Base-by-base conservation (phyloP, 129 eudicot genomes). In the Saussurea involucrata region DNA sequence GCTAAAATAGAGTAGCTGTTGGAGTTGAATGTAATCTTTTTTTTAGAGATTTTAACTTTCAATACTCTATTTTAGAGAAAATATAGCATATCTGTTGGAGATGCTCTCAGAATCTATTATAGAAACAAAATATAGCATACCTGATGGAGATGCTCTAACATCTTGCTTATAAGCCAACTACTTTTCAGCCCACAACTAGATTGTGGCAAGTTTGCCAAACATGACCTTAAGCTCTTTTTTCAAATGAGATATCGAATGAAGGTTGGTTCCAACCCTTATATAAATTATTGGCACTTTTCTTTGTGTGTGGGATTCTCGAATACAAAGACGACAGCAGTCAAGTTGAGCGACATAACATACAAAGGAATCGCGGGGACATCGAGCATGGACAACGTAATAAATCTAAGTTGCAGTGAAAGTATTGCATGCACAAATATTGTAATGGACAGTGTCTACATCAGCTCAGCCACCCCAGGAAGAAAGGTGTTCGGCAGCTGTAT, bases 351-450 rank as follows among this genome's bases (percentile, higher is more conserved):
- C 75, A 76, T 90, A 67, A 68, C 83, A 22, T 87, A 44, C 25
- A 83, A 24, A 44, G 85, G 81, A 67, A 90, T 90, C 24, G 33
- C 71, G 10, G 96, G 92, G 77, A 90, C 96, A 69, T 87, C 96
- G 15, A 44, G 6, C 5, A 85, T 83, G 71, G 88, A 87, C 22
- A 71, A 83, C 27, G 97, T 88, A 55, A 91, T 91, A 71, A 86
- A 79, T 53, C 76, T 91, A 72, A 85, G 85, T 46, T 91, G 97
- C 85, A 91, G 92, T 85, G 60, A 81, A 66, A 91, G 29, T 20
- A 63, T 77, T 63, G 90, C 86, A 10, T 91, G 97, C 87, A 75
- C 79, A 4, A 84, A 88, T 67, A 78, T 91, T 61, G 73, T 33
- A 40, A 32, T 91, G 21, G 87, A 86, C 55, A 77, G 79, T 10